Evolutionary conservation across 371 early-diverging fungal species (phyloP).

Genomic region (Saksenaea oblongispora): DNA sequence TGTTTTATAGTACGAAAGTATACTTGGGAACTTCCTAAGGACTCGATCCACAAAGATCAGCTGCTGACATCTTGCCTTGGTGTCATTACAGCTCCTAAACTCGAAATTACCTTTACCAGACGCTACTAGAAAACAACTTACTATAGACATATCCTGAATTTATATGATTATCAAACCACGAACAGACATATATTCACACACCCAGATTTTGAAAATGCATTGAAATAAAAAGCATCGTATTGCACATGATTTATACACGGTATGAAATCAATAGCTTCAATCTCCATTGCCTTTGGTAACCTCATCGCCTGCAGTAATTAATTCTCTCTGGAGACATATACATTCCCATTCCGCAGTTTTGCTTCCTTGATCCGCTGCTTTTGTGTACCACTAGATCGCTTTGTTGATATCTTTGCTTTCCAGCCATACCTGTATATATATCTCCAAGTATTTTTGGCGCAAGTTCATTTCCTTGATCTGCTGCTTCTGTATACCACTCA

Average conservation of each 20-base stretch:
- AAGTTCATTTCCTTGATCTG: too few relatives aligned
- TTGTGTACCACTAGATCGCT: slow-evolving; percentile 72
- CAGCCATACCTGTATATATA: slow-evolving; percentile 46
- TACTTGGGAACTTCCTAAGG: slow-evolving; percentile 19
- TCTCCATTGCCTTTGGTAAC: too few relatives aligned
- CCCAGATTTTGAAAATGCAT: slow-evolving; percentile 74
- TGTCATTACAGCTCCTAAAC: slow-evolving; percentile 2
- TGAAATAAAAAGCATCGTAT: slow-evolving; percentile 53
- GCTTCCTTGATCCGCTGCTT: slow-evolving; percentile 72
- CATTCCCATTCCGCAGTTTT: slow-evolving; percentile 72
- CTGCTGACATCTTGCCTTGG: background rate
- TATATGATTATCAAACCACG: background rate
- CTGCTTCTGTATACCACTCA: too few relatives aligned
- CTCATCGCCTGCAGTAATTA: slow-evolving; percentile 66
- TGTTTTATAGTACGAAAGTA: slow-evolving; percentile 20
- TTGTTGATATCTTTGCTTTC: slow-evolving; percentile 58
- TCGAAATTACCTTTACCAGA: background rate
- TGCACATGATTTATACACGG: slow-evolving; percentile 64
- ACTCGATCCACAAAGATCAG: slow-evolving; percentile 16
- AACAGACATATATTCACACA: too few relatives aligned
- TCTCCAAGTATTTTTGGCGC: too few relatives aligned
- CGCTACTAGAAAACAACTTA: slow-evolving; percentile 5
- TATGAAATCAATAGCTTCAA: too few relatives aligned
- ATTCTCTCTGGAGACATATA: slow-evolving; percentile 27
- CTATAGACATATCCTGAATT: background rate